Base-by-base conservation (phyloP, 1,284 basidiomycete species). In the Stygiomarasmius scandens region DNA sequence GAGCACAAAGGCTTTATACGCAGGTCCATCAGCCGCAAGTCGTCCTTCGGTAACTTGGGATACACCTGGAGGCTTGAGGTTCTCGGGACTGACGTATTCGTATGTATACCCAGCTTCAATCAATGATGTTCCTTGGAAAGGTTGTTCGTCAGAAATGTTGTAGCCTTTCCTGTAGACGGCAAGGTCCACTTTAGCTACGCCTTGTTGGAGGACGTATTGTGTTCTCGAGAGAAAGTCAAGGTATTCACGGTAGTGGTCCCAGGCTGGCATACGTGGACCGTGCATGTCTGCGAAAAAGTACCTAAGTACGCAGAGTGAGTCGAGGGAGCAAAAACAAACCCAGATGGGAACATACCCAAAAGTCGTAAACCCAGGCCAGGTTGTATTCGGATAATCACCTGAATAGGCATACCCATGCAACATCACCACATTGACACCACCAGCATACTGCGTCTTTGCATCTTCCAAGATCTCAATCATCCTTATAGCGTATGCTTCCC, bases 41-140 rank as follows among this genome's bases (percentile, higher is more conserved):
- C 60, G 60, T n/a, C 54, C 52, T 27, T 58, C 38, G 38, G 55
- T 36, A 24, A 61, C 60, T 14, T 8, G 8, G 11, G 56, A 60
- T 10, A 60, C 58, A 4, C 62, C 60, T 8, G 60, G 62, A 43
- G 61, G 60, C 45, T 61, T 60, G 19, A 64, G 24, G 38, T 61
- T 64, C 32, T 64, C 62, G 8, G 60, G 60, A 19, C 62, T 64
- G 45, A 60, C 58, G 32, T 64, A 64, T n/a, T 64, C 62, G 32
- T 61, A 64, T 3, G 62, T 57, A 24, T 60, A 64, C 9, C 62
- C 62, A 6, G 58, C 57, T 45, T 44, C 48, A 2, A 60, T 51
- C 4, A 61, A 46, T 5, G 62, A 64, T n/a, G 51, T 34, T 24
- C 57, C 55, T n/a, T 24, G 51, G 44, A 61, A 64, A 19, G 62